Base-by-base conservation (phyloP, 768 basidiomycete species). In the Termitomyces sp. region DNA sequence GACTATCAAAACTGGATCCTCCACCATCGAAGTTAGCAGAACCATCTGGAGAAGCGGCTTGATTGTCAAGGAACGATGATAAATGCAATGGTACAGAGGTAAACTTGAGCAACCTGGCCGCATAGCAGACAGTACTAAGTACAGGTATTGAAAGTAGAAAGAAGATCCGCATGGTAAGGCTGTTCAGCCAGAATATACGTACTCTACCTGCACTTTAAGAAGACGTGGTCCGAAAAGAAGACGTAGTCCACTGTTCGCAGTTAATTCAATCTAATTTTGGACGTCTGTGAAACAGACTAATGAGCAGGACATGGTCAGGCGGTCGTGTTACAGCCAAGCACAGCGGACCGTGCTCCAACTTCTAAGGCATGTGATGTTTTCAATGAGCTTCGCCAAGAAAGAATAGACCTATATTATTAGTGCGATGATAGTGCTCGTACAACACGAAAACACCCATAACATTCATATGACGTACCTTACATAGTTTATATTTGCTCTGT, bases 41-140 rank as follows among this genome's bases (percentile, higher is more conserved):
- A 1, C 73, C 73, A 46, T 75, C 58, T 0, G 68, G 21, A 1
- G 77, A 75, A 5, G 78, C 76, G 5, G 77, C 78, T 53, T 76
- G 73, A 51, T 79, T 79, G 10, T 79, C 57, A 56, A 78, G 67
- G 17, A 76, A 52, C 35, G 51, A 40, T 5, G 55, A 52, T 0
- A 80, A 49, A 6, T 70, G 61, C 16, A 79, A 39, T 6, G 65
- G 39, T 3, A 56, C 59, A 4, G 74, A 76, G 5, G 72, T 69
- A 56, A 73, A 78, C 21, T 59, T 34, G 17, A 56, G 46, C 25
- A 59, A 37, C 23, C 14, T 50, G 32, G 32, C 43, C 27, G 59
- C 52, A 45, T 44, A 37, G n/a, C 51, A 52, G n/a, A 12, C 34
- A 34, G 34, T 1, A 10, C 21, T 35, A 8, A 40, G 11, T 28